Evolutionary conservation across 768 basidiomycete species (phyloP).

Genomic region (Boletus edulis): DNA sequence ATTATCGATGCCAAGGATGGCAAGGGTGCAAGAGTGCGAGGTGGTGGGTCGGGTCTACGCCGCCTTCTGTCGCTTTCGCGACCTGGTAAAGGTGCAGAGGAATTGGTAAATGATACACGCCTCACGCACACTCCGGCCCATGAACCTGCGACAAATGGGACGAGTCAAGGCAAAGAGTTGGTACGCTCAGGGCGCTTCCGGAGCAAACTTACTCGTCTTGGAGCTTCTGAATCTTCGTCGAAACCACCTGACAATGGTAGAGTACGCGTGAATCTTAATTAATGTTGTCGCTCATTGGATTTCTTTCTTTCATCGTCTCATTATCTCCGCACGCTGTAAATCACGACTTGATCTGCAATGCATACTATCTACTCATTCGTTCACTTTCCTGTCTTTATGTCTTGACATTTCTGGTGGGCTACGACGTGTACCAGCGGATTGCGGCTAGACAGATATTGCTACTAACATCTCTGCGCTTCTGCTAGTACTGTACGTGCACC

Average conservation of each 20-base stretch:
- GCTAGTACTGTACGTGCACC: too few species aligned
- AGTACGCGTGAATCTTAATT: slow-evolving; percentile 37
- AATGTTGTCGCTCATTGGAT: slow-evolving; percentile 21
- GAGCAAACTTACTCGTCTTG: slow-evolving; percentile 27
- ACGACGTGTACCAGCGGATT: too few species aligned
- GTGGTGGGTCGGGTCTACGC: slow-evolving; percentile 30
- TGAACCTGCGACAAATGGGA: slow-evolving; percentile 20
- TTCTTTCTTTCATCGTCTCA: slow-evolving; percentile 2
- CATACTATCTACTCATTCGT: slow-evolving; percentile 15
- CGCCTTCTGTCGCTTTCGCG: slow-evolving; percentile 34
- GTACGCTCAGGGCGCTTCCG: slow-evolving; percentile 29
- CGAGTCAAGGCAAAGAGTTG: slow-evolving; percentile 19
- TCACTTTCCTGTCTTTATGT: not conserved
- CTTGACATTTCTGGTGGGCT: not conserved
- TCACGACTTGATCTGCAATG: slow-evolving; percentile 22
- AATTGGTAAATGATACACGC: slow-evolving; percentile 22
- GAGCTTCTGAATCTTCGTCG: slow-evolving; percentile 25
- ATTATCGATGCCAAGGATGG: slow-evolving; percentile 57
- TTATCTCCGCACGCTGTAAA: slow-evolving; percentile 29
- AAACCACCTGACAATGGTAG: slow-evolving; percentile 33
- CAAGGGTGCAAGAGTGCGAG: slow-evolving; percentile 23
- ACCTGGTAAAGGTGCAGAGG: slow-evolving; percentile 30
- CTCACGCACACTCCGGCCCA: slow-evolving; percentile 27
- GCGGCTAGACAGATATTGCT: too few species aligned
- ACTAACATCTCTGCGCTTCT: too few species aligned